Evolutionary conservation across 169 alveolate genomes (phyloP).

Genomic region (Plasmodium gaboni): DNA sequence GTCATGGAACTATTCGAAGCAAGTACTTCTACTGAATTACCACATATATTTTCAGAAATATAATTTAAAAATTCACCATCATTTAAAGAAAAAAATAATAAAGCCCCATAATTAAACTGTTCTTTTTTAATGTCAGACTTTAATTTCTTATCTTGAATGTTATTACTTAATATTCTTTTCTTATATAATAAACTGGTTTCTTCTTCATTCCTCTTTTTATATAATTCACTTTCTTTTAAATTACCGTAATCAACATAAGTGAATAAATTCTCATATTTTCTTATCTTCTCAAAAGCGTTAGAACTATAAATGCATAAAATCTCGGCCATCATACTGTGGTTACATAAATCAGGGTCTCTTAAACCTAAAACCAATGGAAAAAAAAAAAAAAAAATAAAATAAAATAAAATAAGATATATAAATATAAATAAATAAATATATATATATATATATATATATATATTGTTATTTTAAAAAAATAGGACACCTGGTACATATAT

Average conservation of each 20-base stretch:
- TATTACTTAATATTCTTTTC: slow-evolving; percentile 32
- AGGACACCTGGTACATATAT: slow-evolving; percentile 62
- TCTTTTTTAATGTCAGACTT: slow-evolving; percentile 26
- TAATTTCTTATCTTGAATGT: slow-evolving; percentile 31
- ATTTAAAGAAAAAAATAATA: slow-evolving; percentile 68
- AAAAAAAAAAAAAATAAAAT: not conserved
- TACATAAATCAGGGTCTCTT: slow-evolving; percentile 61
- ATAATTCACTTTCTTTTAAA: not conserved
- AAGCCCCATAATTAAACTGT: slow-evolving; percentile 52
- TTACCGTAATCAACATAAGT: slow-evolving; percentile 14
- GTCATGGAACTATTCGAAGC: slow-evolving; percentile 69
- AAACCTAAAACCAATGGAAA: slow-evolving; percentile 7
- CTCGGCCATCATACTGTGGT: slow-evolving; percentile 66
- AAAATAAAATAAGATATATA: not conserved
- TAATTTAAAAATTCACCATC: slow-evolving; percentile 72
- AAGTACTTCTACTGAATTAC: slow-evolving; percentile 64
- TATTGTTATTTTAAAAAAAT: not conserved
- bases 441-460: not conserved
- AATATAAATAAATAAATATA: not conserved
- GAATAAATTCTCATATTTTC: slow-evolving; percentile 29
- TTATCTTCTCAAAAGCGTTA: slow-evolving; percentile 46
- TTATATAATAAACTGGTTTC: slow-evolving; percentile 10
- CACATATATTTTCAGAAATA: slow-evolving; percentile 70
- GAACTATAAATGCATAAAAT: slow-evolving; percentile 66
- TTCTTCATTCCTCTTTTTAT: slow-evolving; percentile 5